Conservation (phyloP, 495 filamentous ascomycete genomes). For the Endocarpon pusillum region DNA sequence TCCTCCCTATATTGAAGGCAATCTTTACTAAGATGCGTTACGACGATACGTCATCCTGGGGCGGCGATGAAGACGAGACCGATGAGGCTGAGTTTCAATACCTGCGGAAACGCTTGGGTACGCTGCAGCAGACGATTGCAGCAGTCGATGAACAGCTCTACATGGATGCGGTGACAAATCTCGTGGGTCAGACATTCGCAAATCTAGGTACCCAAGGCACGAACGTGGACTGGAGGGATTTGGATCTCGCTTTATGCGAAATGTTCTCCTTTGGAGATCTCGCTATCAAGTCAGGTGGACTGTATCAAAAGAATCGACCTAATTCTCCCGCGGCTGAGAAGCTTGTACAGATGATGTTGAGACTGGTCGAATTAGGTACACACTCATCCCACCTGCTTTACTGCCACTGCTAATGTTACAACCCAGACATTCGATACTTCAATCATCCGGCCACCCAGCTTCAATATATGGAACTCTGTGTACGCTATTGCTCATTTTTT, state of each 20-base stretch:
- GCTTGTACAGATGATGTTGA: constrained; percentile 75
- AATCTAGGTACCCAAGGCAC: constrained; percentile 49
- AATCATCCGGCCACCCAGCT: constrained; percentile 82
- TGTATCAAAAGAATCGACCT: constrained; percentile 67
- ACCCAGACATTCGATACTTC: constrained; percentile 67
- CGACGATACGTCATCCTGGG: constrained; percentile 88
- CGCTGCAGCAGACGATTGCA: constrained; percentile 79
- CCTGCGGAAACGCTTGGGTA: constrained; percentile 69
- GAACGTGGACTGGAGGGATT: constrained; percentile 80
- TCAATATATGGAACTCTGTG: constrained; percentile 96
- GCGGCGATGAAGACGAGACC: constrained; percentile 80
- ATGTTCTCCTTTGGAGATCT: constrained; percentile 94
- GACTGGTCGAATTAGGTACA: constrained; percentile 84
- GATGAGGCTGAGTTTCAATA: constrained; percentile 99
- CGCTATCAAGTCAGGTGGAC: constrained; percentile 63
- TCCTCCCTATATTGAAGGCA: constrained; percentile 74
- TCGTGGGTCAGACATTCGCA: constrained; percentile 70
- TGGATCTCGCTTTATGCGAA: constrained; percentile 91
- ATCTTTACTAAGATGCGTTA: constrained; percentile 92
- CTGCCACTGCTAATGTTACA: constrained; percentile 7
- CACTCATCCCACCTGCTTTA: background rate
- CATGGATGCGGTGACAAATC: constrained; percentile 62
- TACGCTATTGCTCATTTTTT: constrained; percentile 87
- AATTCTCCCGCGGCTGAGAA: constrained; percentile 56
- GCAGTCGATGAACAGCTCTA: constrained; percentile 71